Conservation (phyloP, 2,329 filamentous ascomycete genomes). For the Botrytis medusae region DNA sequence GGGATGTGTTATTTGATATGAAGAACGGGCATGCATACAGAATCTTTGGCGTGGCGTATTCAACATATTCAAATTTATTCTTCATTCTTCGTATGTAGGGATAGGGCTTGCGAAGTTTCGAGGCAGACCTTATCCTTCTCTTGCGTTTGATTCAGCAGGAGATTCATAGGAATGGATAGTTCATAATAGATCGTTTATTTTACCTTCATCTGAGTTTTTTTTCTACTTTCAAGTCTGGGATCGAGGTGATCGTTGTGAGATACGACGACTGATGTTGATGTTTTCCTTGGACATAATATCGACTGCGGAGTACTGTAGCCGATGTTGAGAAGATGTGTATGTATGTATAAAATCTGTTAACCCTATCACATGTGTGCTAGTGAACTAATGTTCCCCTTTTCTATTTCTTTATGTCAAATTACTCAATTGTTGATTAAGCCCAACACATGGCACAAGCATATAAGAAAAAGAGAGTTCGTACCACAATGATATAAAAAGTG, state of each 20-base stretch:
- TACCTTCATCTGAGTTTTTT: not conserved
- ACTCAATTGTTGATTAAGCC: not conserved
- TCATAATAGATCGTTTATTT: slow-evolving; percentile 12
- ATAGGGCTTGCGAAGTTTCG: not conserved
- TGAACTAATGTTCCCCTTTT: not conserved
- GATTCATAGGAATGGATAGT: slow-evolving; percentile 7
- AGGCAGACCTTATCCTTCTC: not conserved
- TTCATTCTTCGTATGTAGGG: not conserved
- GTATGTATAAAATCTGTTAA: not conserved
- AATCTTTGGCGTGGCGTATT: not conserved
- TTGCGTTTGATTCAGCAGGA: not conserved
- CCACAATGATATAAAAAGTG: not conserved
- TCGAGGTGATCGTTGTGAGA: not conserved
- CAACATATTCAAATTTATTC: not conserved
- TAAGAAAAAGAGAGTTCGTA: not conserved
- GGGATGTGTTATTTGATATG: not conserved
- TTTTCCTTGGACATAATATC: not conserved
- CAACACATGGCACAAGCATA: not conserved
- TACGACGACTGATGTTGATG: not conserved
- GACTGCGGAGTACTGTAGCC: not conserved
- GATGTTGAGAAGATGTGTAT: not conserved
- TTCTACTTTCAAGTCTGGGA: not conserved
- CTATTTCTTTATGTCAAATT: no score
- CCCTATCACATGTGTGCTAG: not conserved
- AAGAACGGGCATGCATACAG: not conserved